Percentiles rank a stretch among this genome's conserved stretches.
Evolutionary conservation across 108 stramenopile species (phyloP).

Genomic region (Epithemia pelagica): DNA sequence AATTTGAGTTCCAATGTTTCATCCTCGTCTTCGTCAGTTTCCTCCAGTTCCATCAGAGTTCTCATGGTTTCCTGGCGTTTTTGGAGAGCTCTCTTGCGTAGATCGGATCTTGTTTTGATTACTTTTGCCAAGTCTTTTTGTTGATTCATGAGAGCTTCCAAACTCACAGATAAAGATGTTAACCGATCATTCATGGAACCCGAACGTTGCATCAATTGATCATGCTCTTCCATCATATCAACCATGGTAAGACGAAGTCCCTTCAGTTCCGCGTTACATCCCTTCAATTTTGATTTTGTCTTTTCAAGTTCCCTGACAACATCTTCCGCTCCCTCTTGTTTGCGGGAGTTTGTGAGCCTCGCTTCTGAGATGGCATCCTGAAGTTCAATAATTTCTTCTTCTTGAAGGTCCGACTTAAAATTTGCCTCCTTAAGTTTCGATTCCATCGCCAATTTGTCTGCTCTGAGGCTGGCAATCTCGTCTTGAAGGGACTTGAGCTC

Average conservation of each 20-base stretch:
- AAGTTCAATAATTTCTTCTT: background rate
- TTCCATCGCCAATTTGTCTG: background rate
- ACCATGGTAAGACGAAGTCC: conserved; percentile 40
- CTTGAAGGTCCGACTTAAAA: background rate
- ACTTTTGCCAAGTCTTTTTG: conserved; percentile 26
- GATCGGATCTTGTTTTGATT: conserved; percentile 9
- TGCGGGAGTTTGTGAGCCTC: background rate
- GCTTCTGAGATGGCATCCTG: background rate
- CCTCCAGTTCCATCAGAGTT: conserved; percentile 32
- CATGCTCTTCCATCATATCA: conserved; percentile 42
- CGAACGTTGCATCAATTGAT: conserved; percentile 26
- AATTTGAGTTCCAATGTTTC: conserved; percentile 18
- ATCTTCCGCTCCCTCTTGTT: conserved; percentile 19
- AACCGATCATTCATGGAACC: conserved; percentile 35
- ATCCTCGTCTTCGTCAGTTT: conserved; percentile 20
- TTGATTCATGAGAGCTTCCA: conserved; percentile 41
- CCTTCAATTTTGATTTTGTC: background rate
- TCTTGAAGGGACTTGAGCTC: background rate
- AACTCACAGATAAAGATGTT: conserved; percentile 31
- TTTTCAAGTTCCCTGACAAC: conserved; percentile 15
- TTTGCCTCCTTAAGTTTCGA: background rate
- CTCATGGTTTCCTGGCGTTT: conserved; percentile 32
- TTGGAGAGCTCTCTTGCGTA: conserved; percentile 7
- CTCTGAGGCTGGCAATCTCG: background rate
- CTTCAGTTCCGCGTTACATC: conserved; percentile 24